Conservation (phyloP, 2,329 filamentous ascomycete species). For the Sporothrix pseudoabietina region DNA sequence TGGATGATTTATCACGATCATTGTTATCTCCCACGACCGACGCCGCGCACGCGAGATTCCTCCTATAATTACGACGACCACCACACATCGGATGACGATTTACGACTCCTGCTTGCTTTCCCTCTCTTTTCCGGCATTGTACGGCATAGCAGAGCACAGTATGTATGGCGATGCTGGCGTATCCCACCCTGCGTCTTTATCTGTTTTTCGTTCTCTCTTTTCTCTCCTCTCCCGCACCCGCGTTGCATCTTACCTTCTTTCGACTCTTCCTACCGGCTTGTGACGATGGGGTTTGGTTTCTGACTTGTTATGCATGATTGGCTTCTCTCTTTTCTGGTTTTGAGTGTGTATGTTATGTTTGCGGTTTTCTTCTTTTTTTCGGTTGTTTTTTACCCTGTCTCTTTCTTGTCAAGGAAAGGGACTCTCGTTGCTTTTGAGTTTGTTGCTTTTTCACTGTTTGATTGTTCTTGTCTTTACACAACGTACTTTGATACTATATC, state of each 20-base stretch:
- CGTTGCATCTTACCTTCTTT: not conserved
- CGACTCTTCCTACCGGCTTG: constrained; percentile 1
- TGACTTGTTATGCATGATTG: constrained; percentile 23
- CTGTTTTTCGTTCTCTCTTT: constrained; percentile 4
- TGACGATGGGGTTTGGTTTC: constrained; percentile 22
- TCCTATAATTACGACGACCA: not conserved
- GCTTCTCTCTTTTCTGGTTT: constrained; percentile 13
- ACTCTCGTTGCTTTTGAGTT: constrained; percentile 13
- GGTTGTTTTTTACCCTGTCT: constrained; percentile 28
- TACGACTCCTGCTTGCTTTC: constrained; percentile 7
- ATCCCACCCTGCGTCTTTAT: constrained; percentile 16
- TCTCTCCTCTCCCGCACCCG: not conserved
- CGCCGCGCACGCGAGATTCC: not conserved
- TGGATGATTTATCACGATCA: constrained; percentile 5
- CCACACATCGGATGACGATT: not conserved
- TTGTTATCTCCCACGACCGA: not conserved
- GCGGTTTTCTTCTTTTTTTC: not conserved
- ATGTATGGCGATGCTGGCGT: constrained; percentile 22
- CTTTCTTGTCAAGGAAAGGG: not conserved
- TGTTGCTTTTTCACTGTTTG: constrained; percentile 18
- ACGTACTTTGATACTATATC: constrained; percentile 24
- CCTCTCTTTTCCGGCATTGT: constrained; percentile 16
- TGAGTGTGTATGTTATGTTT: constrained; percentile 21
- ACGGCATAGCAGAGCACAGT: constrained; percentile 18
- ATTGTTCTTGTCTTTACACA: constrained; percentile 10